Percentiles rank a stretch among this genome's conserved stretches.
These are phyloP conservation scores for Ogataea hybrid DNA, from an alignment of 1,139 yeast species.

Conservation along the genomic window DNA sequence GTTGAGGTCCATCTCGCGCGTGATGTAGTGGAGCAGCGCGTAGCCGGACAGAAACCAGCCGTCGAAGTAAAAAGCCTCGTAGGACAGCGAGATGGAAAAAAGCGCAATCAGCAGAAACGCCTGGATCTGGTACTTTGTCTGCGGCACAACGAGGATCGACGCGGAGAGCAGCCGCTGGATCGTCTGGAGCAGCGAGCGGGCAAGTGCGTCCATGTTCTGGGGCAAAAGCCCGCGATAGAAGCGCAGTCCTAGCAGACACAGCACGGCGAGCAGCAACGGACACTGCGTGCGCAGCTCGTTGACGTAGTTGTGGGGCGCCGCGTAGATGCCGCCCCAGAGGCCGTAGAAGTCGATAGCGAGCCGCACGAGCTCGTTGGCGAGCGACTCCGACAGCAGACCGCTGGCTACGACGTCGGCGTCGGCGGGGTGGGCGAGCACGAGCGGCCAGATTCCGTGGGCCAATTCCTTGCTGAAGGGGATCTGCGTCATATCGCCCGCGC, in stretches of 20 bases:
- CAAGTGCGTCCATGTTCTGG: slow-evolving; percentile 26
- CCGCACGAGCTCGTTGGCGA: slow-evolving; percentile 47
- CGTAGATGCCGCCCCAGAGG: slow-evolving; percentile 52
- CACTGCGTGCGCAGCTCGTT: slow-evolving; percentile 50
- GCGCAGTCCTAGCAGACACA: slow-evolving; percentile 59
- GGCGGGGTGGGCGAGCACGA: slow-evolving; percentile 3
- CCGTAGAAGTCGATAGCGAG: slow-evolving; percentile 63
- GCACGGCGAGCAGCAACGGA: slow-evolving; percentile 59
- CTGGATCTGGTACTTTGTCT: slow-evolving; percentile 53
- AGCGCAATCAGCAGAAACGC: slow-evolving; percentile 58
- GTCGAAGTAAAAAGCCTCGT: slow-evolving; percentile 44
- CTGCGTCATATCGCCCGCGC: slow-evolving; percentile 33
- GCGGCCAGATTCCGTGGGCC: slow-evolving; percentile 38
- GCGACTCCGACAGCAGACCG: slow-evolving; percentile 47
- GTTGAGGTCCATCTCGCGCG: slow-evolving; percentile 40
- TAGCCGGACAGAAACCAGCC: slow-evolving; percentile 64
- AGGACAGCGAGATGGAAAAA: slow-evolving; percentile 55
- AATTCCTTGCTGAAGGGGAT: slow-evolving; percentile 43
- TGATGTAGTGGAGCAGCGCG: slow-evolving; percentile 56
- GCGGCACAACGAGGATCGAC: slow-evolving; percentile 43
- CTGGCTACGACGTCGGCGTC: slow-evolving; percentile 42
- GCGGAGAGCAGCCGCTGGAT: slow-evolving; percentile 45
- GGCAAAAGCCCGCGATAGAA: slow-evolving; percentile 34
- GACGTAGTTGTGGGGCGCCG: slow-evolving; percentile 56
- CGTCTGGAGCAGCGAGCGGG: slow-evolving; percentile 35